Conservation (phyloP, 2,329 filamentous ascomycete genomes). For the Rhynchosporium agropyri region DNA sequence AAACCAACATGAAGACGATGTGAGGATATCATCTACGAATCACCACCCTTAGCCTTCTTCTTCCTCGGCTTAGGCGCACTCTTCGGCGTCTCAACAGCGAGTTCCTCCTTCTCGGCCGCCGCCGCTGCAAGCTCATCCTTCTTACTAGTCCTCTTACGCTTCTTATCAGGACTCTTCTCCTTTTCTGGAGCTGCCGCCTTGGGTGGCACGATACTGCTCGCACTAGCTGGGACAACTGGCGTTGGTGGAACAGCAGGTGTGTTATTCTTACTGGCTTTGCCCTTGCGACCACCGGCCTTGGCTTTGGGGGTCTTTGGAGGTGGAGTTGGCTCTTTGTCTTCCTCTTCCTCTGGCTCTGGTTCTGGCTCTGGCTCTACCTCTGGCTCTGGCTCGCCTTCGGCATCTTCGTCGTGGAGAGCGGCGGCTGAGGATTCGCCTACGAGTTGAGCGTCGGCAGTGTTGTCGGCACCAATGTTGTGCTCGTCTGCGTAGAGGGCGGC, state of each 20-base stretch:
- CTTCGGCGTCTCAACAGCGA: constrained; percentile 36
- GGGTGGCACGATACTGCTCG: constrained; percentile 32
- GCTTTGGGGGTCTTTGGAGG: constrained; percentile 60
- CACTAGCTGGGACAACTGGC: constrained; percentile 28
- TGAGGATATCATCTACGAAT: constrained; percentile 47
- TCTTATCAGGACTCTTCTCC: constrained; percentile 59
- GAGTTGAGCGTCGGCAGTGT: constrained; percentile 40
- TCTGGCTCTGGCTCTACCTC: constrained; percentile 44
- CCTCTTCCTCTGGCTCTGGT: no score
- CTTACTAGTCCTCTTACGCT: constrained; percentile 63
- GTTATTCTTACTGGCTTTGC: constrained; percentile 33
- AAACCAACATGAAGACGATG: neutral
- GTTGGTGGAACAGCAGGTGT: constrained; percentile 43
- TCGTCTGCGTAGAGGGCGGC: constrained; percentile 63
- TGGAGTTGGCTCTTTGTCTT: constrained; percentile 48
- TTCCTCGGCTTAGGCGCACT: constrained; percentile 38
- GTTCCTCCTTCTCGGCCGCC: constrained; percentile 51
- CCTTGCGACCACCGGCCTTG: constrained; percentile 46
- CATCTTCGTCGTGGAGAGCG: constrained; percentile 36
- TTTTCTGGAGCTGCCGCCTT: constrained; percentile 31
- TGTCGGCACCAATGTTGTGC: constrained; percentile 56
- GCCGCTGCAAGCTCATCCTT: constrained; percentile 35
- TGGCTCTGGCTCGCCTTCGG: constrained; percentile 45
- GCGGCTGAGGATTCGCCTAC: constrained; percentile 56
- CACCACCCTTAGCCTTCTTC: constrained; percentile 56